Evolutionary conservation across 1,284 basidiomycete genomes (phyloP).

Genomic region (Phellinidium pouzarii): DNA sequence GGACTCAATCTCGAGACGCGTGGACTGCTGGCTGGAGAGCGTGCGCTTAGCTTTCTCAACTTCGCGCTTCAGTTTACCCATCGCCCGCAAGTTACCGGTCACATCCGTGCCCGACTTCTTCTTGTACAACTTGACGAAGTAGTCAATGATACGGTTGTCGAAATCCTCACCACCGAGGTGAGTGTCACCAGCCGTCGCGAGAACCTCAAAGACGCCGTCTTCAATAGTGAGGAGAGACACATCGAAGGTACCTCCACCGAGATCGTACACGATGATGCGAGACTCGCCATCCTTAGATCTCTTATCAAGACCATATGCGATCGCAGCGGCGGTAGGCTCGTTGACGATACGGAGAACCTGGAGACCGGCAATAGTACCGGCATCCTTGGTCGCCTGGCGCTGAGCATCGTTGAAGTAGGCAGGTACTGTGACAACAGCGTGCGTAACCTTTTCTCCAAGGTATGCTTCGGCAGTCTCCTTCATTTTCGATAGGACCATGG

Average conservation of each 20-base stretch:
- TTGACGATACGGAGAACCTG: conserved; percentile 97
- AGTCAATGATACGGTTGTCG: conserved; percentile 92
- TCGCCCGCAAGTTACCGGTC: conserved; percentile 77
- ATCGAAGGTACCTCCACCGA: conserved; percentile 98
- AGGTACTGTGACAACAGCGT: conserved; percentile 97
- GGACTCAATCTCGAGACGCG: conserved; percentile 69
- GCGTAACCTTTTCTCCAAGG: conserved; percentile 92
- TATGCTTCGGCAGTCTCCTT: conserved; percentile 99
- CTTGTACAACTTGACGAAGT: conserved; percentile 91
- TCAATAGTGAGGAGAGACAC: conserved; percentile 97
- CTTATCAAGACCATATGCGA: conserved; percentile 98
- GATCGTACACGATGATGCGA: conserved; percentile 97
- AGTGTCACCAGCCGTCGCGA: conserved; percentile 97
- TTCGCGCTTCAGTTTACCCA: conserved; percentile 97
- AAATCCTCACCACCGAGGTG: conserved; percentile 99
- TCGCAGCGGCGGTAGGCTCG: conserved; percentile 96
- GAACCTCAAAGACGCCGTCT: conserved; percentile 96
- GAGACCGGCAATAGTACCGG: conserved; percentile 94
- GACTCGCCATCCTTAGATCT: conserved; percentile 87
- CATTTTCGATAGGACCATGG: conserved; percentile 97
- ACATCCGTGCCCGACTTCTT: conserved; percentile 92
- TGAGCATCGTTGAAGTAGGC: conserved; percentile 99
- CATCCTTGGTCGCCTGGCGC: conserved; percentile 98
- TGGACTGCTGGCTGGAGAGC: conserved; percentile 74
- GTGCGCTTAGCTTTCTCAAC: conserved; percentile 99